These are phyloP conservation scores for Cyclanthera cordifolia DNA, from an alignment of 306 rosid genomes.

Conservation along the genomic window DNA sequence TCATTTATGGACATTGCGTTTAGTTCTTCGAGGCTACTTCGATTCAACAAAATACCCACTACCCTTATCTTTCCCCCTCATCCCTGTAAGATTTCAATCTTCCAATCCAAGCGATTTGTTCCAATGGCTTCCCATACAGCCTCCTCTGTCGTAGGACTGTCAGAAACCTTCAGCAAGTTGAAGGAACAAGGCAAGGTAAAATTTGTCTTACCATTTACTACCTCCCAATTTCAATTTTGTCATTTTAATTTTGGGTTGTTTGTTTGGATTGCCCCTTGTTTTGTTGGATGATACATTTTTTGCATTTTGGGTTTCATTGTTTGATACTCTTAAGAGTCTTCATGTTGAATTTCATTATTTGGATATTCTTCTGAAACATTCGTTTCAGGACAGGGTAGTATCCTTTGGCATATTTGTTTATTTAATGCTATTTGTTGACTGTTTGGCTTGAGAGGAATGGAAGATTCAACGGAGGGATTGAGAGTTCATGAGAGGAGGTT, in stretches of 20 bases:
- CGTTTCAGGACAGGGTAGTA: too few species aligned
- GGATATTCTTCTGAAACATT: background rate
- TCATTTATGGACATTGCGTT: conserved; percentile 5
- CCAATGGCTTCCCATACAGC: conserved; percentile 49
- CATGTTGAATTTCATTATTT: background rate
- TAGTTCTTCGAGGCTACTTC: background rate
- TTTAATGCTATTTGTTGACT: too few species aligned
- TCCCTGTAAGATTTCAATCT: conserved; percentile 8
- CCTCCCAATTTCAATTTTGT: background rate
- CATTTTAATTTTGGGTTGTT: background rate
- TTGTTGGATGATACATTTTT: background rate
- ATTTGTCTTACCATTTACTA: conserved; percentile 4
- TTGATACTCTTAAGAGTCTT: too few species aligned
- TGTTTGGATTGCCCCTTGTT: background rate
- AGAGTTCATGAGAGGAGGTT: too few species aligned
- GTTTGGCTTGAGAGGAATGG: background rate
- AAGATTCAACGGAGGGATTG: too few species aligned
- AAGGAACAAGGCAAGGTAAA: conserved; percentile 55
- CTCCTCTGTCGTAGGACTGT: conserved; percentile 40
- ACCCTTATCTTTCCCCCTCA: background rate
- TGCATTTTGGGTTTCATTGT: too few species aligned
- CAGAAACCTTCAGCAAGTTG: conserved; percentile 58
- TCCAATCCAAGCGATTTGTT: conserved; percentile 26
- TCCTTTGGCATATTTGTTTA: too few species aligned
- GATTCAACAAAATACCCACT: background rate